Evolutionary conservation across 495 filamentous ascomycete species (phyloP).

Genomic region (Pyrenula aspistea): DNA sequence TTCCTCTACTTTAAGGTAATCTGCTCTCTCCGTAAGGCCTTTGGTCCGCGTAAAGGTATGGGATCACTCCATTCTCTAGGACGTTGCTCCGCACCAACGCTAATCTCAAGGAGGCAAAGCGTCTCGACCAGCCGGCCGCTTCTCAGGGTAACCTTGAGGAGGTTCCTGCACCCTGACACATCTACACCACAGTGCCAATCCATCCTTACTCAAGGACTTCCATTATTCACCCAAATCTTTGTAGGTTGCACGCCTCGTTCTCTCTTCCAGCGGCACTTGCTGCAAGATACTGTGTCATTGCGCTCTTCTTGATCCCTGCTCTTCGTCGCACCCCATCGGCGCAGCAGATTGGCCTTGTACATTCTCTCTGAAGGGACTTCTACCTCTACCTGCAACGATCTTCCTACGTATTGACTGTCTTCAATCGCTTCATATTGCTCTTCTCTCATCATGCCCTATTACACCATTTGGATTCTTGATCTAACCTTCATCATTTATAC

Average conservation of each 20-base stretch:
- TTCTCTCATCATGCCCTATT: constrained; percentile 6
- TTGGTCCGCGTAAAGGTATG: background rate
- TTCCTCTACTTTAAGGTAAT: no score
- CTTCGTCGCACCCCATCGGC: background rate
- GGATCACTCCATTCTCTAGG: background rate
- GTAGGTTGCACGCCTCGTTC: constrained; percentile 1
- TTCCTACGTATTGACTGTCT: constrained; percentile 30
- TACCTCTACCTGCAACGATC: constrained; percentile 41
- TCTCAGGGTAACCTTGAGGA: no score
- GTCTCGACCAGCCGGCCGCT: background rate
- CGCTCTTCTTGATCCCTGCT: background rate
- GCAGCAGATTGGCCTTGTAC: background rate
- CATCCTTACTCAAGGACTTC: background rate
- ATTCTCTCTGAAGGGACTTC: background rate
- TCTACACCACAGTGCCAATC: background rate
- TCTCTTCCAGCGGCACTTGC: background rate
- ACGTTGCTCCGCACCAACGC: background rate
- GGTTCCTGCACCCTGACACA: background rate
- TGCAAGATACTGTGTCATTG: background rate
- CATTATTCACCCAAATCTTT: background rate
- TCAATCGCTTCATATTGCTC: constrained; percentile 9
- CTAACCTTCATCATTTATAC: background rate
- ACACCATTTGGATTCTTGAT: background rate
- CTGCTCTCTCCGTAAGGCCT: no score
- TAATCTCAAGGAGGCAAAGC: background rate